These are phyloP conservation scores for Lipomyces starkeyi DNA, from an alignment of 805 yeast species.

Conservation along the genomic window DNA sequence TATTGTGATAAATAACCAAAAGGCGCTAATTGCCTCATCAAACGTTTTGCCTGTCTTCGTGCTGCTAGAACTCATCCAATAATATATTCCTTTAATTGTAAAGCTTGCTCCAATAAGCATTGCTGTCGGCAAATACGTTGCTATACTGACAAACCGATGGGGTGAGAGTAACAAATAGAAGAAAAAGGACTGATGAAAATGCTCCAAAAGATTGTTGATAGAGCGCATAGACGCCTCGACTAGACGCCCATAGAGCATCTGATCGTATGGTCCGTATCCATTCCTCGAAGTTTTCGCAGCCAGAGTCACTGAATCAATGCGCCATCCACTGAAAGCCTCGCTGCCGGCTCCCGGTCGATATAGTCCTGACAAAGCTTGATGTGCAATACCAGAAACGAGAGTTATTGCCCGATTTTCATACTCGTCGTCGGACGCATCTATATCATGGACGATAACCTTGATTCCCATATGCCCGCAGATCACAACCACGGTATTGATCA, in stretches of 20 bases:
- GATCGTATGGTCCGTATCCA: slow-evolving; percentile 57
- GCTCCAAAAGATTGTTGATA: slow-evolving; percentile 88
- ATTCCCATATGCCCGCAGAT: slow-evolving; percentile 79
- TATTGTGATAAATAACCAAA: slow-evolving; percentile 45
- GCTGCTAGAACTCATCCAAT: slow-evolving; percentile 25
- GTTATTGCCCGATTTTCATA: slow-evolving; percentile 60
- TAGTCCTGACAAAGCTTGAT: slow-evolving; percentile 74
- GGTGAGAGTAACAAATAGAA: slow-evolving; percentile 86
- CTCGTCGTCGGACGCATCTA: slow-evolving; percentile 51
- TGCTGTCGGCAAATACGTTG: slow-evolving; percentile 89
- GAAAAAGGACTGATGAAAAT: slow-evolving; percentile 96
- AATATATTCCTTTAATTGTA: slow-evolving; percentile 66
- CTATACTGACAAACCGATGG: slow-evolving; percentile 83
- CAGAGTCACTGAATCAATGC: slow-evolving; percentile 86
- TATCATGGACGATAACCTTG: slow-evolving; percentile 63
- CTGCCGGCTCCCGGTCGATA: slow-evolving; percentile 63
- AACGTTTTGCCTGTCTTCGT: slow-evolving; percentile 34
- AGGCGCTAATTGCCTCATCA: slow-evolving; percentile 44
- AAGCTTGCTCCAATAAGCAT: slow-evolving; percentile 71
- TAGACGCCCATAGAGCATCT: slow-evolving; percentile 89
- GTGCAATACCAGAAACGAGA: slow-evolving; percentile 67
- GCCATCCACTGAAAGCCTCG: slow-evolving; percentile 95
- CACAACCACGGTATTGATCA: slow-evolving; percentile 79
- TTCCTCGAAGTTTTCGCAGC: slow-evolving; percentile 54
- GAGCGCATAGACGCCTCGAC: slow-evolving; percentile 87